Base-by-base conservation (phyloP, 306 rosid genomes). In the Arachis hypogaea region DNA sequence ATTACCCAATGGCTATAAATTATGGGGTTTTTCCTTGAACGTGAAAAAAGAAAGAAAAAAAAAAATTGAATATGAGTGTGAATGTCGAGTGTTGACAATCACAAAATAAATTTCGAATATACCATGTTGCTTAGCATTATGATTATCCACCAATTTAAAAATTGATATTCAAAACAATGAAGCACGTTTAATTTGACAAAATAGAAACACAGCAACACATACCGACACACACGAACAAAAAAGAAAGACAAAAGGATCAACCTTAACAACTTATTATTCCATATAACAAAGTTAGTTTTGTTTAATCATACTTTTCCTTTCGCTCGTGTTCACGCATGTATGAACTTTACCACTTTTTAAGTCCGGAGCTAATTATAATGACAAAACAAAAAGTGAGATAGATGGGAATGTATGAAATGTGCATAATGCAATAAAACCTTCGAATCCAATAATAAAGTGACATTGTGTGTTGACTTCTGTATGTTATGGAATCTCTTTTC, bases 381-480 rank as follows among this genome's bases (percentile, higher is more conserved):
- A 43, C 11, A 70, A 77, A 50, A 22, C 28, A 22, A 22, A 22
- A 22, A 0, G 28, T 22, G 28, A 69, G 49, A 29, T 10, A 28
- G 38, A 54, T 74, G 65, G 38, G 44, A 66, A 58, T 22, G 18
- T 14, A 50, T 79, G 49, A 52, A 63, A 57, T 10, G 51, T 75
- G 61, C 16, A 81, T 63, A 5, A 57, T 75, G 66, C 30, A 70
- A 33, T 33, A 33, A 69, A 56, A 44, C 45, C 56, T 44, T 72
- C 3, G 82, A 59, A 77, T 77, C 79, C 78, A 76, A 67, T 76
- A 81, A 81, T 76, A 81, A 81, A 81, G 85, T 77, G 49, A 52
- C 54, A 4, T 33, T 62, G 63, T 33, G 38, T 71, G 83, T 82
- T 80, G 89, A 82, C 84, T 75, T 72, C 6, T 63, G 49, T 47